These are phyloP conservation scores for Delonix regia DNA, from an alignment of 306 rosid species.

Conservation along the genomic window DNA sequence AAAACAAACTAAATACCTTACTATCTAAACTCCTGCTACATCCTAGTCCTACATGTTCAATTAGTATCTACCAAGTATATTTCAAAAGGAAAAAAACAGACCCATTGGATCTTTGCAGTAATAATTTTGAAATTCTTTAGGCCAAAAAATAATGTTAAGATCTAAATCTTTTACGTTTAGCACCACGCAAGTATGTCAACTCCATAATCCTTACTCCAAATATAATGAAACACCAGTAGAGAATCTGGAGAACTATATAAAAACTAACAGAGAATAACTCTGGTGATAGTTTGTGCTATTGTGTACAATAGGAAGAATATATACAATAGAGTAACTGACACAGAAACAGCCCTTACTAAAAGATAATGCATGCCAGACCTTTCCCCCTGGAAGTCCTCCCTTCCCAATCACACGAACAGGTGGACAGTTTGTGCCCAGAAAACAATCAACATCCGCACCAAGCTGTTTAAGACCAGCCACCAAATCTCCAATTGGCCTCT, in stretches of 20 bases:
- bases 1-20: neutral
- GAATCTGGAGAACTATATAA: neutral
- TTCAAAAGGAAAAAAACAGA: neutral
- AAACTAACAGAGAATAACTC: conserved; percentile 14
- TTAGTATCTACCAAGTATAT: neutral
- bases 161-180: neutral
- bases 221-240: neutral
- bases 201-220: neutral
- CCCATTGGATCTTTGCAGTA: conserved; percentile 3
- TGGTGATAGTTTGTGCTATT: neutral
- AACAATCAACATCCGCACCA: conserved; percentile 92
- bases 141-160: neutral
- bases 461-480: conserved; percentile 95
- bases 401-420: conserved; percentile 92
- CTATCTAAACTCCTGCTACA: neutral
- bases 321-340: no score
- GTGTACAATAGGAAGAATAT: neutral
- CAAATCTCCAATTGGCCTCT: conserved; percentile 97
- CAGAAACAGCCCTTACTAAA: neutral
- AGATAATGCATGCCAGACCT: conserved; percentile 56
- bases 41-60: neutral
- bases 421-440: conserved; percentile 94
- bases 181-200: neutral
- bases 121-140: neutral
- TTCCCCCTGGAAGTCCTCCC: conserved; percentile 99